Conservation (phyloP, 768 basidiomycete genomes). For the Boletus subparvulus region DNA sequence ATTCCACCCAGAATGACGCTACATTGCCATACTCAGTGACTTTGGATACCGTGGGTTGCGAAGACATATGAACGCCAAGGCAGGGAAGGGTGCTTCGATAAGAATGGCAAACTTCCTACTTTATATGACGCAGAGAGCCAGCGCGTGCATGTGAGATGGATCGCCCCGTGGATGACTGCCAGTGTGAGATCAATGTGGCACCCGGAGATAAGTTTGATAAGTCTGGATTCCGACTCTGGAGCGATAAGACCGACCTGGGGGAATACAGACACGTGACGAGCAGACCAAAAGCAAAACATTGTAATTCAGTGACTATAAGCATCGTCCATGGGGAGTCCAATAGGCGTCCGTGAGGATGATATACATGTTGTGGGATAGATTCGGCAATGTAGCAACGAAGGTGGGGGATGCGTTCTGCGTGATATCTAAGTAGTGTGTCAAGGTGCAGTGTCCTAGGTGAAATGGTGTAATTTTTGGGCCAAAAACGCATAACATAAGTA, state of each 20-base stretch:
- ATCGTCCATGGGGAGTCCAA: slow-evolving; percentile 17
- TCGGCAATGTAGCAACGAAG: slow-evolving; percentile 11
- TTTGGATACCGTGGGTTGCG: slow-evolving; percentile 44
- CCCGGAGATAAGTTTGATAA: slow-evolving; percentile 3
- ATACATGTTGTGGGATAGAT: slow-evolving; percentile 15
- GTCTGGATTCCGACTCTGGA: neutral
- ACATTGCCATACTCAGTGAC: slow-evolving; percentile 56
- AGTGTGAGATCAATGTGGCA: neutral
- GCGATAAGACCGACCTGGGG: slow-evolving; percentile 12
- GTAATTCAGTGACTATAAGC: slow-evolving; percentile 2
- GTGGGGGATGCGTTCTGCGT: slow-evolving; percentile 6
- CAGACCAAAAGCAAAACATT: neutral
- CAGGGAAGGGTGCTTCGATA: neutral
- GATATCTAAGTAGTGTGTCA: slow-evolving; percentile 20
- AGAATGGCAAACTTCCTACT: slow-evolving; percentile 1
- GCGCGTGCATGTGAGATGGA: neutral
- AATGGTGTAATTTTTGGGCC: slow-evolving; percentile 1
- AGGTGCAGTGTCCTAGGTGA: neutral
- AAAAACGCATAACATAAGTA: slow-evolving; percentile 10
- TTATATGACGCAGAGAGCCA: slow-evolving; percentile 2
- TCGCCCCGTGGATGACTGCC: neutral
- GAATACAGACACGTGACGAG: slow-evolving; percentile 9
- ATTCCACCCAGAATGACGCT: slow-evolving; percentile 65
- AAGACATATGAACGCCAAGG: slow-evolving; percentile 35
- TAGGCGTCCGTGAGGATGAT: slow-evolving; percentile 18